A percentile compares a stretch with the other conserved stretches of the same genome.
These are phyloP conservation scores for Penicillium sp. DNA, from an alignment of 2,329 filamentous ascomycete species.

Conservation along the genomic window DNA sequence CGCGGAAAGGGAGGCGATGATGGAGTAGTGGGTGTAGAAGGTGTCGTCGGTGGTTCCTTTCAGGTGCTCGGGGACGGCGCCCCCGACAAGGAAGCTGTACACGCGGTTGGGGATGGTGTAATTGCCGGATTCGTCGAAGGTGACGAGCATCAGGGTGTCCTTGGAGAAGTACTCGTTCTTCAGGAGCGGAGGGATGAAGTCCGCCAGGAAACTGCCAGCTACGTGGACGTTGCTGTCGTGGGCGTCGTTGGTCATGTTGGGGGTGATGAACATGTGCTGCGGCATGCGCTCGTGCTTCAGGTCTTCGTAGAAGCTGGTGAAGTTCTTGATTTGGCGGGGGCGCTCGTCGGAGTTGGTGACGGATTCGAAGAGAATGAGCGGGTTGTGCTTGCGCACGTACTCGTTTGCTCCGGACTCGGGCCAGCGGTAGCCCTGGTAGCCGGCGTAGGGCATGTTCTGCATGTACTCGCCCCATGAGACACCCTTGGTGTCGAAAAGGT, in stretches of 20 bases:
- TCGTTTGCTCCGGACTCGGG: constrained; percentile 64
- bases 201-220: constrained; percentile 63
- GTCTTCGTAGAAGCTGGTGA: constrained; percentile 65
- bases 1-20: constrained; percentile 61
- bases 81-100: constrained; percentile 67
- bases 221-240: constrained; percentile 69
- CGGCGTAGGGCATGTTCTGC: constrained; percentile 71
- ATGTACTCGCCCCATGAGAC: constrained; percentile 71
- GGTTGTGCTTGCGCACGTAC: constrained; percentile 81
- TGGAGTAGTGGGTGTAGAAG: constrained; percentile 71
- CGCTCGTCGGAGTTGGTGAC: constrained; percentile 57
- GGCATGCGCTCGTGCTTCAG: constrained; percentile 60
- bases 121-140: constrained; percentile 73
- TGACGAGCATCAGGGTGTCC: constrained; percentile 69
- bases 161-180: constrained; percentile 66
- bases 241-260: constrained; percentile 61
- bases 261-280: constrained; percentile 58
- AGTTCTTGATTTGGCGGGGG: constrained; percentile 67
- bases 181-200: constrained; percentile 67
- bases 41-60: constrained; percentile 63
- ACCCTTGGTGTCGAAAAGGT: constrained; percentile 61
- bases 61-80: constrained; percentile 62
- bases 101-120: constrained; percentile 65
- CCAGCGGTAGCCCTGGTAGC: constrained; percentile 50
- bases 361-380: constrained; percentile 61